These are phyloP conservation scores for Thielaviopsis musarum DNA, from an alignment of 2,329 filamentous ascomycete species.

Conservation along the genomic window DNA sequence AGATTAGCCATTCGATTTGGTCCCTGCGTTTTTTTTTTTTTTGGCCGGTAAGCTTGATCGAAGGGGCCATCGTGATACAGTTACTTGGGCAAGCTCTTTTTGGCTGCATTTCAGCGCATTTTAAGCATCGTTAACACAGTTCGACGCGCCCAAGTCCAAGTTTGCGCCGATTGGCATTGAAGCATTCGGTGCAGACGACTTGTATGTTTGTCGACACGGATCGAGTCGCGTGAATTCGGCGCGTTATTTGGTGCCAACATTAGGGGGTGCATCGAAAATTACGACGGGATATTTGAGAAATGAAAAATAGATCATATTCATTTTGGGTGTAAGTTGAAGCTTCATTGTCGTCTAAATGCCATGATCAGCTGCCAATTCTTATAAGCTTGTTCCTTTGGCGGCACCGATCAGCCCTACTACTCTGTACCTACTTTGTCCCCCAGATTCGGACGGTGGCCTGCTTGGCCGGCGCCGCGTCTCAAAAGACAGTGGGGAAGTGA, in stretches of 20 bases:
- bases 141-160: background rate
- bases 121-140: background rate
- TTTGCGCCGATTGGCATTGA: constrained; percentile 12
- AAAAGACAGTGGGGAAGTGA: background rate
- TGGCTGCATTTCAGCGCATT: background rate
- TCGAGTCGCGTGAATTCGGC: constrained; percentile 9
- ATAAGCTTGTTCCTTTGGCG: background rate
- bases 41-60: background rate
- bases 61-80: too few relatives aligned
- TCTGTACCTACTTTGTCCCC: background rate
- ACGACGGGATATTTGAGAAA: background rate
- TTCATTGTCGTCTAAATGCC: background rate
- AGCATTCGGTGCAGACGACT: background rate
- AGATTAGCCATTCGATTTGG: constrained; percentile 1
- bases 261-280: background rate
- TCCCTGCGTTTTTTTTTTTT: constrained; percentile 2
- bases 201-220: background rate
- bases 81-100: background rate
- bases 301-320: background rate
- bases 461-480: background rate
- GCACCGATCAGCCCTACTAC: background rate
- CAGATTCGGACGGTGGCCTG: background rate
- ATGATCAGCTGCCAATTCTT: background rate
- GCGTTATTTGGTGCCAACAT: constrained; percentile 6
- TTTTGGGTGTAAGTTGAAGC: background rate